These are phyloP conservation scores for Trichoderma orchidacearum DNA, from an alignment of 495 filamentous ascomycete genomes.

Conservation along the genomic window DNA sequence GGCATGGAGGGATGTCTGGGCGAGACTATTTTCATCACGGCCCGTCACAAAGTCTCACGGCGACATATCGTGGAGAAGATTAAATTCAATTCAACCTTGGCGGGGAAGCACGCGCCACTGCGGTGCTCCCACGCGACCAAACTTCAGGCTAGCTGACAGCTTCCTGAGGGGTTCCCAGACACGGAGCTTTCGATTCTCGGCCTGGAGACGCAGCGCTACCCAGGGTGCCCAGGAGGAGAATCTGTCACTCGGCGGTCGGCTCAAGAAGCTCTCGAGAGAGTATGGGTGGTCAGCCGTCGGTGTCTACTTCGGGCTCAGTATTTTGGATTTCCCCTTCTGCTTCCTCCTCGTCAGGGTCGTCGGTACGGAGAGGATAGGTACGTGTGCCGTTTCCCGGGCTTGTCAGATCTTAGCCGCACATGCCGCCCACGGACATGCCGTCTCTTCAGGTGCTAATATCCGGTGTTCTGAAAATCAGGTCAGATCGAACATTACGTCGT, in stretches of 20 bases:
- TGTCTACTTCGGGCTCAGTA: constrained; percentile 71
- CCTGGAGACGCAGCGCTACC: neutral
- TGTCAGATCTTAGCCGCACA: constrained; percentile 7
- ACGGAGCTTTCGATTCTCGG: neutral
- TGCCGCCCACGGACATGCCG: no score
- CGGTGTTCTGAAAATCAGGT: constrained; percentile 14
- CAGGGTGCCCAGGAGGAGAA: constrained; percentile 17
- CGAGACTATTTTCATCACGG: neutral
- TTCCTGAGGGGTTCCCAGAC: neutral
- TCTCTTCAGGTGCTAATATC: neutral
- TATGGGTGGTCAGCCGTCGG: constrained; percentile 93
- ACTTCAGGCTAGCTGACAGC: neutral
- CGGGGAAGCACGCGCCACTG: neutral
- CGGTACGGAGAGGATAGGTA: constrained; percentile 74
- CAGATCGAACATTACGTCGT: constrained; percentile 36
- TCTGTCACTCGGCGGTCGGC: constrained; percentile 47
- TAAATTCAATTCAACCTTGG: neutral
- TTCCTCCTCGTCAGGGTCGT: constrained; percentile 73
- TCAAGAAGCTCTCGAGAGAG: constrained; percentile 77
- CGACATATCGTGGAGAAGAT: neutral
- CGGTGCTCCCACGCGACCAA: neutral
- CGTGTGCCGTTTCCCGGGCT: no score
- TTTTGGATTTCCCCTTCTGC: constrained; percentile 89
- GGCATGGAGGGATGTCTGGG: neutral
- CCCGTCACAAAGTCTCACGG: neutral